phyloP scores from a whole-genome alignment of 2,329 filamentous ascomycete genomes.

The Pseudocercospora crystallina region DNA sequence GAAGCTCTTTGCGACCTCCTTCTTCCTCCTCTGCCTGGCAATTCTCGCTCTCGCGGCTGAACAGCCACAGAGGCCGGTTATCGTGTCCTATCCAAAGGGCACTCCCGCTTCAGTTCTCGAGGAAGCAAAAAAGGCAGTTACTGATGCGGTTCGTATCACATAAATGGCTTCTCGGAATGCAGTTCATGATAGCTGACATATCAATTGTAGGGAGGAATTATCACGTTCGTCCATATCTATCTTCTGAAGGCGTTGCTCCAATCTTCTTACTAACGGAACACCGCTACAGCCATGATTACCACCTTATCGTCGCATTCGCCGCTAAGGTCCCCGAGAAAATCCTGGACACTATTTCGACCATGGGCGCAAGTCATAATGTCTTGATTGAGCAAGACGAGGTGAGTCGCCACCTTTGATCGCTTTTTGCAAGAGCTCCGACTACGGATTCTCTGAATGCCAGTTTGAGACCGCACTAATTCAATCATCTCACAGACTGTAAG shows the following conservation, averaged over 20 bases:
- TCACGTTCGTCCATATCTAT: not conserved
- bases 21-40: conserved; percentile 25
- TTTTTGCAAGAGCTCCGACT: no score
- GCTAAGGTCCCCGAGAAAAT: conserved; percentile 67
- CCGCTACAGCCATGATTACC: conserved; percentile 29
- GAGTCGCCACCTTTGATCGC: conserved; percentile 13
- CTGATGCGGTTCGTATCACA: conserved; percentile 35
- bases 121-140: conserved; percentile 61
- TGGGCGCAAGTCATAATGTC: conserved; percentile 61
- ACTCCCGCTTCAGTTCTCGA: conserved; percentile 68
- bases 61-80: conserved; percentile 65
- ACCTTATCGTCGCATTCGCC: conserved; percentile 33
- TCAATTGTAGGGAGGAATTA: conserved; percentile 4
- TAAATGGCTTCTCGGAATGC: not conserved
- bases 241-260: not conserved
- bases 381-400: conserved; percentile 78
- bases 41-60: conserved; percentile 21
- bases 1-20: conserved; percentile 29
- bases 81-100: conserved; percentile 73
- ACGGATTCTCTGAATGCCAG: no score
- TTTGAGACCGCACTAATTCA: no score
- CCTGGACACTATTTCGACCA: conserved; percentile 65
- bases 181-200: conserved; percentile 6
- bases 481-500: no score
- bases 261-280: conserved; percentile 18